Evolutionary conservation across 2,329 filamentous ascomycete species (phyloP), one percentile per base, ranked within the genome.

Genomic region (Phaeosphaeriaceae sp.): DNA sequence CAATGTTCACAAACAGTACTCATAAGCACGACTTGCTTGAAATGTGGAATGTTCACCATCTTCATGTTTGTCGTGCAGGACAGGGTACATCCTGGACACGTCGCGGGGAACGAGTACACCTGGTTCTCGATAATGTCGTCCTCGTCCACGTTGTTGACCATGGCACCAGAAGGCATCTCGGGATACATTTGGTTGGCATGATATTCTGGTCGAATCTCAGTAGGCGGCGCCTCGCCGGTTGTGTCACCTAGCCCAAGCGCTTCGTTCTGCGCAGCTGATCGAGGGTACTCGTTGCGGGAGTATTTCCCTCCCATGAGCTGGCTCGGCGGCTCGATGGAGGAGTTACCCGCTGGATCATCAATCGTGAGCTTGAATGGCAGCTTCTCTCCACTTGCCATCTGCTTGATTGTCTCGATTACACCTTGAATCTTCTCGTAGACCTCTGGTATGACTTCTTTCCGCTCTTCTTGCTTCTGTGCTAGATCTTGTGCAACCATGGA

Each of bases 1-100:
- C 95, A 99, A 77, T 90, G 85, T 25, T 94, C 89, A 80, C 95
- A 99, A 25, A 92, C 89, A 1, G 94, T 98, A 68, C 89, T 93
- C 91, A 97, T 98, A 69, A 99, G 85, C 42, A 97, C 89, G 2
- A 99, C 95, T 74, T 98, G 92, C 81, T 97, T 96, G 83, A 99
- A 99, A 80, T 97, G 91, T 0, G 95, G 95, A 62, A 99, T 97
- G 71, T 96, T 92, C 56, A 98, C 92, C 89, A 97, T 96, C 83
- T 97, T 97, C 92, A 97, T 97, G 79, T 97, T 93, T 10, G 96
- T 96, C 3, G 88, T 88, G 80, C 93, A 97, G 4, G 88, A 82
- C 78, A 91, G 91, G 72, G 89, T 89, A 83, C 95, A 99, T 61
- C 92, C 94, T 0, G 95, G 95, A 78, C 95, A 99, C 57, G 88